Percentiles rank a stretch among this genome's conserved stretches.
Conservation (phyloP, 106 monocot species). For the Vanilla planifolia region DNA sequence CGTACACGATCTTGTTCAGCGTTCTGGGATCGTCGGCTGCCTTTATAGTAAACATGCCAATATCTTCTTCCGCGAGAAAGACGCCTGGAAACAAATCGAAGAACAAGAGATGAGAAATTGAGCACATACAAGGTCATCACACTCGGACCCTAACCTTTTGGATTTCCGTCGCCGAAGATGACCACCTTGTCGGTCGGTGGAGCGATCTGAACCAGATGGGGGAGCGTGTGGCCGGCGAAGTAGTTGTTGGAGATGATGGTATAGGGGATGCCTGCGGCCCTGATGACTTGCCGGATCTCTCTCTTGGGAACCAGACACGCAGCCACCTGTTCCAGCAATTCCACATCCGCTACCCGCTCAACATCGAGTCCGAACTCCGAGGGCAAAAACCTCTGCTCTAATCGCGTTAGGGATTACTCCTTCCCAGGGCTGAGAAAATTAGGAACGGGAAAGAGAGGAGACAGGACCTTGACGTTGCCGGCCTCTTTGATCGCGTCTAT, state of each 20-base stretch:
- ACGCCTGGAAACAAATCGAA: constrained; percentile 14
- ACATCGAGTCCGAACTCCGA: constrained; percentile 57
- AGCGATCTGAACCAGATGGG: constrained; percentile 16
- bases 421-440: too few species aligned
- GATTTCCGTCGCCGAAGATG: constrained; percentile 44
- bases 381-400: constrained; percentile 39
- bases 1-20: constrained; percentile 56
- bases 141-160: too few species aligned
- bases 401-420: too few species aligned
- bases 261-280: constrained; percentile 31
- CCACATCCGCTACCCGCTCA: constrained; percentile 24
- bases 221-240: constrained; percentile 32
- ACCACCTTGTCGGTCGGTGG: constrained; percentile 31
- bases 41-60: constrained; percentile 43
- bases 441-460: neutral
- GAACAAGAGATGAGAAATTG: too few species aligned
- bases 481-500: constrained; percentile 27
- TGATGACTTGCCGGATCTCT: constrained; percentile 21
- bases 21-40: constrained; percentile 61
- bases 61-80: constrained; percentile 42
- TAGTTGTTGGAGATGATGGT: constrained; percentile 42
- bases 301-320: constrained; percentile 29
- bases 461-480: constrained; percentile 34
- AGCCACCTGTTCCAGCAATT: constrained; percentile 24
- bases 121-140: too few species aligned